Evolutionary conservation across 1,284 basidiomycete species (phyloP).

Genomic region (Cutaneotrichosporon dermatis): DNA sequence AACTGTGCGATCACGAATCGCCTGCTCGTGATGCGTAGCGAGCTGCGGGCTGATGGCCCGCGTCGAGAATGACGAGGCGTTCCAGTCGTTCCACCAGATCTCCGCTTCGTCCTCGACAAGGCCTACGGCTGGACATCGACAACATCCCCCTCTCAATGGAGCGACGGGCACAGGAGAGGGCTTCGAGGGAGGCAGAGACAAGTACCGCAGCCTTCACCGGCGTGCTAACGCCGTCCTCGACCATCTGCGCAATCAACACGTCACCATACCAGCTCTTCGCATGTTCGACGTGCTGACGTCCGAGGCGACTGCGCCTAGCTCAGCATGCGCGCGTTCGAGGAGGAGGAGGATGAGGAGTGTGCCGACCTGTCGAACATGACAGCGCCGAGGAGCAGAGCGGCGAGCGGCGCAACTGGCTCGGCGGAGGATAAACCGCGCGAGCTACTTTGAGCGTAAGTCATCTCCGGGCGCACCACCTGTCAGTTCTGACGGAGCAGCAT

Average conservation of each 20-base stretch:
- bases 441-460: not conserved
- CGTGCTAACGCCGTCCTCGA: constrained; percentile 9
- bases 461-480: no score
- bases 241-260: constrained; percentile 2
- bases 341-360: constrained; percentile 16
- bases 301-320: not conserved
- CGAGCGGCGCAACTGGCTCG: constrained; percentile 10
- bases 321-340: constrained; percentile 5
- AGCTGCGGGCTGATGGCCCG: constrained; percentile 1
- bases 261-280: constrained; percentile 11
- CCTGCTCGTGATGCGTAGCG: constrained; percentile 10
- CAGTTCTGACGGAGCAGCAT: not conserved
- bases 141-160: constrained; percentile 13
- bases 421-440: not conserved
- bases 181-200: not conserved
- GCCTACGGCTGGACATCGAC: constrained; percentile 18
- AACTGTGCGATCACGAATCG: constrained; percentile 10
- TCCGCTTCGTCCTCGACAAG: constrained; percentile 11
- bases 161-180: not conserved
- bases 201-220: constrained; percentile 1
- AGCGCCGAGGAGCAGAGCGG: not conserved
- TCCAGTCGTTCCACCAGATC: constrained; percentile 9
- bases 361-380: not conserved
- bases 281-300: constrained; percentile 14
- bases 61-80: not conserved